Conservation (phyloP, 305 asterid genomes). For the Stenogyne calaminthoides region DNA sequence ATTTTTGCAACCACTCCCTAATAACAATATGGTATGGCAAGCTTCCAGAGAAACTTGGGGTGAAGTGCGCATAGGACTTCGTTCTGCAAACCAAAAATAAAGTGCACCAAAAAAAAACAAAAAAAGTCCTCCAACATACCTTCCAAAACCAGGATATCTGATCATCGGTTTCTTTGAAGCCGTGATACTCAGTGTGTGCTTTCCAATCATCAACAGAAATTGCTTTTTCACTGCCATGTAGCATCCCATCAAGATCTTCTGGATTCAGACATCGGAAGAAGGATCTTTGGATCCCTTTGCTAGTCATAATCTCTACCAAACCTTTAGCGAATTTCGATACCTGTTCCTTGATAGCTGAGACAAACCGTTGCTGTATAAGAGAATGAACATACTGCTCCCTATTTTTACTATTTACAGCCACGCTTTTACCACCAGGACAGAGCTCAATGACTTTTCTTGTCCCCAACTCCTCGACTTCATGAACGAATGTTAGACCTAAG, state of each 20-base stretch:
- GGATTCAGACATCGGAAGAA: conserved; percentile 69
- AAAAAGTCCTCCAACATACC: conserved; percentile 41
- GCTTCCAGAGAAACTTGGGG: not conserved
- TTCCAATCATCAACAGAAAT: conserved; percentile 87
- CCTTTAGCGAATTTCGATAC: conserved; percentile 62
- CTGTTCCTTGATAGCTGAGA: conserved; percentile 59
- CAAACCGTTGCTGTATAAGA: conserved; percentile 70
- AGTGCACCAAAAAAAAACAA: conserved; percentile 9
- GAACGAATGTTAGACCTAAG: conserved; percentile 73
- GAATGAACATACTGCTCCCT: conserved; percentile 66
- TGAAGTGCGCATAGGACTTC: not conserved
- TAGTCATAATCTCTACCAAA: conserved; percentile 58
- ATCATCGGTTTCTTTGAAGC: conserved; percentile 62
- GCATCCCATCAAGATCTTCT: conserved; percentile 79
- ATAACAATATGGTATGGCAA: not conserved
- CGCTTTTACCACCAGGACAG: conserved; percentile 54
- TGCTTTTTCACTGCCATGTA: conserved; percentile 73
- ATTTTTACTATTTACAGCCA: conserved; percentile 67
- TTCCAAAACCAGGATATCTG: conserved; percentile 95
- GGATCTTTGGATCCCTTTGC: conserved; percentile 39
- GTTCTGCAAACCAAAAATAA: not conserved
- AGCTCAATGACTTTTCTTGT: conserved; percentile 69
- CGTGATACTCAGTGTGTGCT: conserved; percentile 76
- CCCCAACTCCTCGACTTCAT: conserved; percentile 82
- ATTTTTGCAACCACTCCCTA: too few relatives aligned